Evolutionary conservation across 306 rosid species (phyloP), one percentile per base, ranked within the genome.

Genomic region (Psophocarpus tetragonolobus): DNA sequence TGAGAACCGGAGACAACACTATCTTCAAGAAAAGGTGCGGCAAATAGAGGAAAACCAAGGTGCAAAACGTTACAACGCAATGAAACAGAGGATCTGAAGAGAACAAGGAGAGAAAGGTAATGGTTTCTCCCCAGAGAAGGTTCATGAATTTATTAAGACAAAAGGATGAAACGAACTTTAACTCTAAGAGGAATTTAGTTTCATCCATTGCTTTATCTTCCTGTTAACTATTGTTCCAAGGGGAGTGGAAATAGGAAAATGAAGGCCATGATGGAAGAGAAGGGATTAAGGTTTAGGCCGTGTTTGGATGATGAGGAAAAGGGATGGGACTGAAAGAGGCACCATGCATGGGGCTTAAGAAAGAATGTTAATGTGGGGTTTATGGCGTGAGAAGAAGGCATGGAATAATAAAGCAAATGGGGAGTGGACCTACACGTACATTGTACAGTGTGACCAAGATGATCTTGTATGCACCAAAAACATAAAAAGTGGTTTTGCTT

Each of bases 61-160:
- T 74, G 75, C 39, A 87, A 76, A 91, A 72, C 13, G 96, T 48
- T 51, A 91, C 73, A 21, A 84, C 36, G 74, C 79, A 80, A 0
- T 92, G 87, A 84, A 91, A 82, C 74, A 93, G 78, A 85, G 97
- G 97, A 53, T 78, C 57, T 0, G 91, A 80, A 63, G 83, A 82
- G 39, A 80, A 51, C 11, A 81, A 54, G 10, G 83, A 80, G 12
- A 84, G 47, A 14, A 45, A 64, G 26, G 80, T 80, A 36, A 48
- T 17, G 5, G 82, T 60, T 72, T 80, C 75, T 39, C 4, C 36
- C 4, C 74, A 82, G 24, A 83, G 51, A 15, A 65, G 48, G 50
- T 77, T 78, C 74, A 87, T 76, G 50, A 51, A 73, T 54, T 64
- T 33, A 35, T 23, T 8, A 56, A 68, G 18, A 39, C 30, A 35